phyloP scores from a whole-genome alignment of 768 basidiomycete species.

The Suillus bovinus region DNA sequence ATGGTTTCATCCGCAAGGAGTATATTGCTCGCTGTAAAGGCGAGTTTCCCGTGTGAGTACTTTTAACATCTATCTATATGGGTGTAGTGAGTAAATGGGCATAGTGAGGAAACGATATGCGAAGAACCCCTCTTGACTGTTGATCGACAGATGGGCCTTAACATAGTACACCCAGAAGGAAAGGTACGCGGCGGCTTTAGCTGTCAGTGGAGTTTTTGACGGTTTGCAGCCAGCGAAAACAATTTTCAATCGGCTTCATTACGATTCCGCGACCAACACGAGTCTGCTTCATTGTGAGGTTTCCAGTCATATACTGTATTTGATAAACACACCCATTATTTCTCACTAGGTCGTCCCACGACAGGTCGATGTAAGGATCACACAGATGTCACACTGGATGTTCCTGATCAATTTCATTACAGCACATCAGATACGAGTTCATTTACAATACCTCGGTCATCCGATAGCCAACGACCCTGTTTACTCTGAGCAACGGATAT shows the following conservation, averaged over 20 bases:
- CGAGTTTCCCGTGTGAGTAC: constrained; percentile 79
- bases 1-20: constrained; percentile 83
- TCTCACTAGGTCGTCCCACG: constrained; percentile 67
- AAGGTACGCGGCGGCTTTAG: constrained; percentile 41
- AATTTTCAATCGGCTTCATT: constrained; percentile 78
- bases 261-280: constrained; percentile 77
- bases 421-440: constrained; percentile 98
- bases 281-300: constrained; percentile 81
- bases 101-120: constrained; percentile 77
- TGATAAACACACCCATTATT: constrained; percentile 8
- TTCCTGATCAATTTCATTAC: constrained; percentile 13
- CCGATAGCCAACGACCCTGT: constrained; percentile 96
- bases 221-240: constrained; percentile 76
- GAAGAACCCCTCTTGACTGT: constrained; percentile 88
- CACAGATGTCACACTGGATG: background rate
- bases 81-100: background rate
- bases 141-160: constrained; percentile 95
- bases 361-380: constrained; percentile 84
- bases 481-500: constrained; percentile 79
- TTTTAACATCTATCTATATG: background rate
- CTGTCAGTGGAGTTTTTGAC: background rate
- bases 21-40: constrained; percentile 90
- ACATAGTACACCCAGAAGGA: constrained; percentile 93
- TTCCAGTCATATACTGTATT: background rate
- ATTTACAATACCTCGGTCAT: constrained; percentile 91